phyloP scores from a whole-genome alignment of 768 basidiomycete genomes.

The Holtermannia corniformis region DNA sequence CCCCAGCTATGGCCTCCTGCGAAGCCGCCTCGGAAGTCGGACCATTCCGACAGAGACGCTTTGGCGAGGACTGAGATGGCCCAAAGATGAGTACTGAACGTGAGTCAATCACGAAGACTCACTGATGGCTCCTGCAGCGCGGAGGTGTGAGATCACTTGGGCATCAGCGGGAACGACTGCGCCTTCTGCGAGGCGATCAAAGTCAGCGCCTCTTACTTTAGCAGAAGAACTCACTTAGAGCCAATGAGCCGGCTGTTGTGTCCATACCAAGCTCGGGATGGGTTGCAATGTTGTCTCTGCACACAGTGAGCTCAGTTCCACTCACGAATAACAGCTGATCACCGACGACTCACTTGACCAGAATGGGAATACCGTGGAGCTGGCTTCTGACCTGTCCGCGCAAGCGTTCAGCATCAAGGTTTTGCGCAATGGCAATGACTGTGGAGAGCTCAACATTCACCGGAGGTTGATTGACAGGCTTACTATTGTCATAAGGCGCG shows the following conservation, averaged over 20 bases:
- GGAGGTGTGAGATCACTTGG: slow-evolving; percentile 6
- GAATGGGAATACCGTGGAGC: slow-evolving; percentile 12
- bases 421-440: slow-evolving; percentile 5
- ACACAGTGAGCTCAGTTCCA: background rate
- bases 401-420: slow-evolving; percentile 8
- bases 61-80: slow-evolving; percentile 14
- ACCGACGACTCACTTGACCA: slow-evolving; percentile 11
- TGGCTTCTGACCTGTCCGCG: slow-evolving; percentile 1
- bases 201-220: background rate
- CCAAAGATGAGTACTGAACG: background rate
- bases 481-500: background rate
- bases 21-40: slow-evolving; percentile 8
- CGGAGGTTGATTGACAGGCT: too few species aligned
- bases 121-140: slow-evolving; percentile 16
- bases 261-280: slow-evolving; percentile 11
- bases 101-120: background rate
- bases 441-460: slow-evolving; percentile 1
- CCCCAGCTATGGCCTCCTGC: background rate
- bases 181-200: background rate
- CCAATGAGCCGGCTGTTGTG: slow-evolving; percentile 14
- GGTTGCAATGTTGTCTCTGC: slow-evolving; percentile 15
- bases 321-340: background rate
- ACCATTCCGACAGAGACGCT: slow-evolving; percentile 10
- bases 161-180: background rate
- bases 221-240: slow-evolving; percentile 4